phyloP scores from a whole-genome alignment of 2,329 filamentous ascomycete genomes.

The Cytospora paraplurivora region DNA sequence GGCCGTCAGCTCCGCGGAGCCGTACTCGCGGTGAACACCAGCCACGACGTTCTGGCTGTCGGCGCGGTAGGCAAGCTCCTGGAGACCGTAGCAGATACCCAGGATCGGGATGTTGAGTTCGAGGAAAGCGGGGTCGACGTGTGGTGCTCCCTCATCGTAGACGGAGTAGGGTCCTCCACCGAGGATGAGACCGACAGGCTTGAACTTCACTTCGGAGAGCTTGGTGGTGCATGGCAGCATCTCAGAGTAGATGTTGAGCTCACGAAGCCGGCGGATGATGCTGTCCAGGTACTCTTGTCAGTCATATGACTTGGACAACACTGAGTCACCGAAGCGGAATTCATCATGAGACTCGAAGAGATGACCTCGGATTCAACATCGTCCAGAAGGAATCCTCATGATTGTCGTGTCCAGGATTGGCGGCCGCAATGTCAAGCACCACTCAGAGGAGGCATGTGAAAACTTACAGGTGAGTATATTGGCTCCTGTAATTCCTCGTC shows the following conservation, averaged over 20 bases:
- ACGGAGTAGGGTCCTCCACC: conserved; percentile 66
- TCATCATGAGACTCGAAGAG: neutral
- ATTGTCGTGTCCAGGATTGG: neutral
- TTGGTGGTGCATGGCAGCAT: conserved; percentile 88
- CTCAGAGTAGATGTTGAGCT: conserved; percentile 82
- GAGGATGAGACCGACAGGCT: conserved; percentile 78
- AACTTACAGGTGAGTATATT: conserved; percentile 30
- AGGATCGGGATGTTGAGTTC: conserved; percentile 68
- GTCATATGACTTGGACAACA: conserved; percentile 1
- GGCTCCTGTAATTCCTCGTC: conserved; percentile 20
- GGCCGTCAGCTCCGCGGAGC: conserved; percentile 53
- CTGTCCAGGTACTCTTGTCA: conserved; percentile 8
- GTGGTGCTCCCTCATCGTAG: conserved; percentile 73
- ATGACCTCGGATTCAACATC: neutral
- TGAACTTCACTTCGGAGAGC: conserved; percentile 73
- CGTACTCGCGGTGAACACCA: conserved; percentile 26
- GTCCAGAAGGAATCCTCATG: neutral
- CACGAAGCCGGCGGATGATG: conserved; percentile 73
- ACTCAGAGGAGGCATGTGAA: neutral
- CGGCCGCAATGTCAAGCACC: neutral
- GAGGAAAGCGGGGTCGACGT: conserved; percentile 81
- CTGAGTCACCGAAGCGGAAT: neutral
- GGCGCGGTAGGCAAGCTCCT: conserved; percentile 28
- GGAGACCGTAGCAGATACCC: conserved; percentile 28
- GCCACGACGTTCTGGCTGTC: conserved; percentile 26